Evolutionary conservation across 257 asterid genomes (phyloP).

Genomic region (Prunella vulgaris): DNA sequence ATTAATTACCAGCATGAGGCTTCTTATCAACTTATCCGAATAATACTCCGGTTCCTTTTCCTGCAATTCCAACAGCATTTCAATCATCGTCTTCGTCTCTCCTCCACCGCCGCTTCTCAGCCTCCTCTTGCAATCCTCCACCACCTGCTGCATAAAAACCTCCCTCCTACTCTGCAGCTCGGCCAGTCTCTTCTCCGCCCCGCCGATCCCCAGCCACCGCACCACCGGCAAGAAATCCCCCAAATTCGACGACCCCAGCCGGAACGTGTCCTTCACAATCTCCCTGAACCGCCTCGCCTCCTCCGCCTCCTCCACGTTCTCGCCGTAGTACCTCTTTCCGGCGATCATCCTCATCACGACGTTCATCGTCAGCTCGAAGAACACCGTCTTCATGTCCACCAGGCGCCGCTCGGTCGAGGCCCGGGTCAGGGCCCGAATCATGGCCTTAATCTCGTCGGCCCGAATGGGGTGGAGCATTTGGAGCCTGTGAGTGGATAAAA

Average conservation of each 20-base stretch:
- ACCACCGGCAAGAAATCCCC: slow-evolving; percentile 48
- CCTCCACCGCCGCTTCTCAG: slow-evolving; percentile 13
- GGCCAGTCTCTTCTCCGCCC: slow-evolving; percentile 32
- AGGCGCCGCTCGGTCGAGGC: slow-evolving; percentile 10
- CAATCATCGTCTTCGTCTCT: slow-evolving; percentile 40
- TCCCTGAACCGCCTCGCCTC: slow-evolving; percentile 45
- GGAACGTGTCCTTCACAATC: slow-evolving; percentile 31
- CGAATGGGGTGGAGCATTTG: slow-evolving; percentile 53
- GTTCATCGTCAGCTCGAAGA: slow-evolving; percentile 39
- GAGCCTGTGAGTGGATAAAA: slow-evolving; percentile 49
- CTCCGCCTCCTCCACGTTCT: slow-evolving; percentile 35
- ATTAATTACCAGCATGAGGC: slow-evolving; percentile 35
- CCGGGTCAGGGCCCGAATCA: slow-evolving; percentile 27
- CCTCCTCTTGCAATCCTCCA: slow-evolving; percentile 33
- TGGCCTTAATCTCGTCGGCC: slow-evolving; percentile 41
- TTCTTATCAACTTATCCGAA: slow-evolving; percentile 34
- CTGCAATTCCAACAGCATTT: slow-evolving; percentile 38
- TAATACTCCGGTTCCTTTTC: slow-evolving; percentile 50
- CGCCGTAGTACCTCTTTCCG: slow-evolving; percentile 46
- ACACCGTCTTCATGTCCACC: slow-evolving; percentile 46
- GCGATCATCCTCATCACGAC: slow-evolving; percentile 55
- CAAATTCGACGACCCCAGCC: slow-evolving; percentile 17
- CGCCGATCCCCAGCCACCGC: slow-evolving; percentile 36
- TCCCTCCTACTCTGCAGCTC: slow-evolving; percentile 42
- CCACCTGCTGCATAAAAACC: slow-evolving; percentile 42